Percentiles rank a stretch among this genome's conserved stretches.
phyloP scores from a whole-genome alignment of 2,329 filamentous ascomycete genomes.

The Aulographum hederae region DNA sequence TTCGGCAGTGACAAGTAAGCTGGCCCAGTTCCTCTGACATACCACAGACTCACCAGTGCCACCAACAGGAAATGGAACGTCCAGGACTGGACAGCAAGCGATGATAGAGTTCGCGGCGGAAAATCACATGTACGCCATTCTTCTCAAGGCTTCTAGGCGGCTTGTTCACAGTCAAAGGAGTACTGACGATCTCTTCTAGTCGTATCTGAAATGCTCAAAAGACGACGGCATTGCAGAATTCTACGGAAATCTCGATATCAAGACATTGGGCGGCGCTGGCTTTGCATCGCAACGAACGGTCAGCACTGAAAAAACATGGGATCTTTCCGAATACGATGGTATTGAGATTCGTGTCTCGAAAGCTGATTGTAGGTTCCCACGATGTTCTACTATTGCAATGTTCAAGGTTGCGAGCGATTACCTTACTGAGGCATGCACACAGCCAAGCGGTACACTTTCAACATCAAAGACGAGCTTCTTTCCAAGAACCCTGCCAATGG shows the following conservation, averaged over 20 bases:
- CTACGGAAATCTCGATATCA: slow-evolving; percentile 52
- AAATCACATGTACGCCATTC: slow-evolving; percentile 31
- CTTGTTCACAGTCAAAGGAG: too few relatives aligned
- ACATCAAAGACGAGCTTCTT: slow-evolving; percentile 51
- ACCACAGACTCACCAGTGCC: neutral
- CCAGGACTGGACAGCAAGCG: slow-evolving; percentile 47
- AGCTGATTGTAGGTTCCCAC: slow-evolving; percentile 27
- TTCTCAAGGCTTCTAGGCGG: neutral
- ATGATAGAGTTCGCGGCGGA: slow-evolving; percentile 64
- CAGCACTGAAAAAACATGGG: slow-evolving; percentile 36
- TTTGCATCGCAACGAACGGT: slow-evolving; percentile 63
- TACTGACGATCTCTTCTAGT: too few relatives aligned
- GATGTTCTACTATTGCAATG: neutral
- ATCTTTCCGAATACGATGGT: slow-evolving; percentile 45
- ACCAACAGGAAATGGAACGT: slow-evolving; percentile 30
- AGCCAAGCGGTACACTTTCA: slow-evolving; percentile 52
- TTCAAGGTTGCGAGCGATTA: too few relatives aligned
- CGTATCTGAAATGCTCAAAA: too few relatives aligned
- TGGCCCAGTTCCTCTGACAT: neutral
- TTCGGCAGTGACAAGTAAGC: neutral
- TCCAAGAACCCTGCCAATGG: slow-evolving; percentile 39
- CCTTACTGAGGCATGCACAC: neutral
- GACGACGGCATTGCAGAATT: slow-evolving; percentile 29
- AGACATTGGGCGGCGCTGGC: slow-evolving; percentile 59
- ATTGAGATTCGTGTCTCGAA: slow-evolving; percentile 34